Percentiles rank a stretch among this genome's conserved stretches.
Conservation (phyloP, 2,329 filamentous ascomycete species). For the Beauveria rudraprayagi region DNA sequence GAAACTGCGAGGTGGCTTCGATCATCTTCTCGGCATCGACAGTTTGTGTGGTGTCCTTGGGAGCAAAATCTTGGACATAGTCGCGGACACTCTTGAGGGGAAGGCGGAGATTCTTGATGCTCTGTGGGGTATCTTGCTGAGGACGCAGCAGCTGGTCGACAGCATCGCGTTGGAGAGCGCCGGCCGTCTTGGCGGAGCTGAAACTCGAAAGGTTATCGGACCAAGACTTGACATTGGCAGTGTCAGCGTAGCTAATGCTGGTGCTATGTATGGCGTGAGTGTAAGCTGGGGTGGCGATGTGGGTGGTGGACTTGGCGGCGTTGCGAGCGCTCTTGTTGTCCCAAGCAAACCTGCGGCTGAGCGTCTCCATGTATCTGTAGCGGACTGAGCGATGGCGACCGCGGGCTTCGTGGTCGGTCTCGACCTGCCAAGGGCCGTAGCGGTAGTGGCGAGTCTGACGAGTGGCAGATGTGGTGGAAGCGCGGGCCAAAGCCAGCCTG, state of each 20-base stretch:
- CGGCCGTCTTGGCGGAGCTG: conserved; percentile 33
- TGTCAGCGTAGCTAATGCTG: conserved; percentile 27
- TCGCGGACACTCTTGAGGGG: conserved; percentile 27
- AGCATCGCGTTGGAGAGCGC: conserved; percentile 37
- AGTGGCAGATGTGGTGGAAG: conserved; percentile 5
- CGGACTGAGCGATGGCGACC: conserved; percentile 35
- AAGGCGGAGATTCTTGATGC: conserved; percentile 23
- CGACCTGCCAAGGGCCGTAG: conserved; percentile 13
- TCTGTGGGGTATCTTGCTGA: conserved; percentile 16
- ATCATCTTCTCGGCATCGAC: conserved; percentile 18
- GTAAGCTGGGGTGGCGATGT: conserved; percentile 12
- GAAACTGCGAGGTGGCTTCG: conserved; percentile 18
- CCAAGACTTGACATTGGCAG: conserved; percentile 27
- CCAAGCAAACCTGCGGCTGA: conserved; percentile 39
- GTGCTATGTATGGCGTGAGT: conserved; percentile 23
- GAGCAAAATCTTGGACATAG: conserved; percentile 20
- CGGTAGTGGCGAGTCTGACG: conserved; percentile 7
- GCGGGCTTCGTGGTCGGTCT: conserved; percentile 34
- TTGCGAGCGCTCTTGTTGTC: conserved; percentile 29
- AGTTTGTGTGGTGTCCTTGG: conserved; percentile 12
- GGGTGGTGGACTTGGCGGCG: conserved; percentile 18
- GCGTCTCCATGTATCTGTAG: conserved; percentile 37
- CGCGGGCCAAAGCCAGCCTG: conserved; percentile 10
- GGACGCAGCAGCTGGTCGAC: conserved; percentile 36
- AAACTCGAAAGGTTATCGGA: conserved; percentile 28